Evolutionary conservation across 495 filamentous ascomycete species (phyloP), one percentile per base, ranked within the genome.

Genomic region (Penicillium robsamsonii): DNA sequence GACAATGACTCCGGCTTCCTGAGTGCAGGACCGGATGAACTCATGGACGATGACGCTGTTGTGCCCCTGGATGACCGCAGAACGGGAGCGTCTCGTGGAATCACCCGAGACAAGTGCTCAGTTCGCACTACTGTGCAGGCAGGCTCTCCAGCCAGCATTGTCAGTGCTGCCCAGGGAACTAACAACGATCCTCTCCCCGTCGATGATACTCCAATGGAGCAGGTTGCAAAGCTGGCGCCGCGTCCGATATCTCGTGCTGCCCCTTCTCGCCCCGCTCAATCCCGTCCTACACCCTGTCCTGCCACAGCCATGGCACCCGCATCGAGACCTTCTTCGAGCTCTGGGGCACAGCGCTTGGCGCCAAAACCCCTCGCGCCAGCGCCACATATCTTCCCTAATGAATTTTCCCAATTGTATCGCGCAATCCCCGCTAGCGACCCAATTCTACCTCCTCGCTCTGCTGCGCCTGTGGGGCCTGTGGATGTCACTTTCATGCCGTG

Each of bases 1-100:
- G 76, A 80, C 53, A 75, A 80, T 12, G 90, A 95, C 66, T 92
- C 88, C 10, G 88, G 88, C 0, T 92, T 91, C 63, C 89, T 91
- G 87, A 92, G 87, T 69, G 87, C 83, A 7, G 80, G 81, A 0
- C 66, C 89, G 13, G 85, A 89, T 18, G 84, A 90, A 10, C 66
- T 78, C 15, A 61, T 82, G 33, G 74, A 81, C 49, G 77, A 82
- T 35, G 80, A 82, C 15, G 72, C 79, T 15, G 68, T 72, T 38
- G 70, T 75, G 25, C 61, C 76, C 38, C 57, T 71, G 43, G 63
- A 74, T 38, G 59, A 74, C 53, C 53, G 54, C 53, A 50, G 70
- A 61, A 67, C 68, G 55, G 53, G 61, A 30, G 53, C 60, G 18
- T 59, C 65, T 30, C 75, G 76, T 64, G 50, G 76, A 70, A 49